A percentile compares a stretch with the other conserved stretches of the same genome.
Conservation (phyloP, 108 stramenopile genomes). For the Ochromonas danica region DNA sequence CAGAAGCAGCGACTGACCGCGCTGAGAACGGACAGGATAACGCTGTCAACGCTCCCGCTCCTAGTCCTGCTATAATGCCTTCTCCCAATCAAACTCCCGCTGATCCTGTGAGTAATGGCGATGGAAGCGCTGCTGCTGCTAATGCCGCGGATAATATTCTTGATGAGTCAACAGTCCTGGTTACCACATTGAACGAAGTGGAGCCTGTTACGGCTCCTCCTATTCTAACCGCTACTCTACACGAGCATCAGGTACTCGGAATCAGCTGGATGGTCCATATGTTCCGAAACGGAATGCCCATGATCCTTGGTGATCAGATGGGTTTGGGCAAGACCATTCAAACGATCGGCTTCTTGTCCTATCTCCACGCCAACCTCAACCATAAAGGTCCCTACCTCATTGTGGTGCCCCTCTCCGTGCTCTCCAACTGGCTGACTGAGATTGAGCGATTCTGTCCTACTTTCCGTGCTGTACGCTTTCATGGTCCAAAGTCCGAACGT, state of each 20-base stretch:
- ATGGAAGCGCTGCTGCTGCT: no score
- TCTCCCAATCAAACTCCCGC: no score
- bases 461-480: constrained; percentile 54
- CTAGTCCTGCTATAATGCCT: no score
- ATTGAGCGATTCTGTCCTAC: constrained; percentile 53
- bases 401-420: constrained; percentile 53
- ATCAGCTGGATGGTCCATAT: constrained; percentile 56
- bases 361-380: constrained; percentile 39
- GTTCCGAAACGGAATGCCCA: constrained; percentile 49
- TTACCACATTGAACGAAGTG: no score
- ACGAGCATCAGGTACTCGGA: constrained; percentile 49
- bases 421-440: constrained; percentile 53
- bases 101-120: no score
- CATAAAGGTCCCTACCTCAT: constrained; percentile 48
- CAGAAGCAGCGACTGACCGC: background rate
- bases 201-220: constrained; percentile 35
- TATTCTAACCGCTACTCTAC: constrained; percentile 43
- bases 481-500: constrained; percentile 37
- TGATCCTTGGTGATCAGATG: constrained; percentile 56
- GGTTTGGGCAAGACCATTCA: constrained; percentile 59
- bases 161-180: no score
- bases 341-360: constrained; percentile 48
- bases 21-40: constrained; percentile 20
- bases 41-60: no score
- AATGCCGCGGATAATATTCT: no score